Evolutionary conservation across 768 basidiomycete species (phyloP).

Genomic region (Leccinum subgranulosum): DNA sequence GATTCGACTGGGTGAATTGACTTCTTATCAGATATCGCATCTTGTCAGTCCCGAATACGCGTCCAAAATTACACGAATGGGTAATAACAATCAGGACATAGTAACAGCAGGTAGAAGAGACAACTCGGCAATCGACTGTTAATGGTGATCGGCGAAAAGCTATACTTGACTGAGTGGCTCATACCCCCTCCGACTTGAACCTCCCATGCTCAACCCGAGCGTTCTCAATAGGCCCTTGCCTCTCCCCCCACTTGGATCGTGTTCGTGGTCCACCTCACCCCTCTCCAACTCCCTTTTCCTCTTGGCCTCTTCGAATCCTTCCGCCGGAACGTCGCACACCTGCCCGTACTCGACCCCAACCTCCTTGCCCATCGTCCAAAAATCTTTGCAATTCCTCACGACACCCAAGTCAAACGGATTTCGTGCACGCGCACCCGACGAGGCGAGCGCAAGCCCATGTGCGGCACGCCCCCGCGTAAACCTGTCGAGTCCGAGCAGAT

Average conservation of each 20-base stretch:
- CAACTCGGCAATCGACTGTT: neutral
- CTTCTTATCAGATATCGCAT: too few relatives aligned
- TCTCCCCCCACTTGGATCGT: slow-evolving; percentile 41
- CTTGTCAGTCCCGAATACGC: neutral
- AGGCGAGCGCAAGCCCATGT: slow-evolving; percentile 75
- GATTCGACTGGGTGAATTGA: neutral
- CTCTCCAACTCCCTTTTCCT: slow-evolving; percentile 51
- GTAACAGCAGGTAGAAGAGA: neutral
- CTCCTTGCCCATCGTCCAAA: slow-evolving; percentile 86
- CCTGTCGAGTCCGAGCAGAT: slow-evolving; percentile 88
- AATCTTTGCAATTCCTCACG: slow-evolving; percentile 82
- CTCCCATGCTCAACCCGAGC: slow-evolving; percentile 35
- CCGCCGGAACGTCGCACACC: slow-evolving; percentile 84
- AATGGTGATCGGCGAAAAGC: neutral
- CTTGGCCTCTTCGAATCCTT: slow-evolving; percentile 80
- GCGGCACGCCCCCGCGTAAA: slow-evolving; percentile 91
- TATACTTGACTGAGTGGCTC: slow-evolving; percentile 33
- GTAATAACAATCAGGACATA: neutral
- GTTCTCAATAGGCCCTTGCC: slow-evolving; percentile 37
- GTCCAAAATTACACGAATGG: neutral
- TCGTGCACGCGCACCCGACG: slow-evolving; percentile 50
- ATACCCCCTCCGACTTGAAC: slow-evolving; percentile 34
- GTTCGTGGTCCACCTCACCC: slow-evolving; percentile 38
- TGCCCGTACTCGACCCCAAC: slow-evolving; percentile 88
- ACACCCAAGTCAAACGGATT: slow-evolving; percentile 93